Percentiles rank a stretch among this genome's conserved stretches.
Conservation (phyloP, 2,329 filamentous ascomycete genomes). For the Helotiales sp. region DNA sequence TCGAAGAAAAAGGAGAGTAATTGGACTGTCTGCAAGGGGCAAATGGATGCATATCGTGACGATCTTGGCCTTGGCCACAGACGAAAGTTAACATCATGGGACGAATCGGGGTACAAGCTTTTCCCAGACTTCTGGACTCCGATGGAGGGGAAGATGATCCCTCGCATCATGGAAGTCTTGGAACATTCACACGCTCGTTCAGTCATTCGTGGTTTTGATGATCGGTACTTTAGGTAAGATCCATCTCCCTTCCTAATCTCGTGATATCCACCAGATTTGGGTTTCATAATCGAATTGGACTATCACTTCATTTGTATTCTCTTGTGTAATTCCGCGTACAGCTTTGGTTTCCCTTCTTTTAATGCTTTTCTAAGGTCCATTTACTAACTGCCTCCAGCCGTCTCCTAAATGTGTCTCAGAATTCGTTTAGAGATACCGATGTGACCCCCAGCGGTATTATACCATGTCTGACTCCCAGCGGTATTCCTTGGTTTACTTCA, state of each 20-base stretch:
- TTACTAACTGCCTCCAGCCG: too few species aligned
- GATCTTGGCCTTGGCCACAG: not conserved
- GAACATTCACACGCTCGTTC: not conserved
- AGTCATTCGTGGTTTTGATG: not conserved
- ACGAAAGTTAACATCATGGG: not conserved
- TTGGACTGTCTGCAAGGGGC: not conserved
- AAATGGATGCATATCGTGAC: not conserved
- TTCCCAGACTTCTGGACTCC: not conserved
- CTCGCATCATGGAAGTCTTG: not conserved
- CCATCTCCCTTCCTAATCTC: too few species aligned
- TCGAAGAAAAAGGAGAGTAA: not conserved
- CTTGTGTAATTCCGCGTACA: too few species aligned
- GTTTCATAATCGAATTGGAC: too few species aligned
- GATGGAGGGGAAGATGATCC: not conserved
- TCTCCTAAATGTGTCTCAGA: slow-evolving; percentile 69
- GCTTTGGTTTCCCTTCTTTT: too few species aligned
- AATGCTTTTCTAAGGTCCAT: too few species aligned
- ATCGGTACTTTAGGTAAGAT: not conserved
- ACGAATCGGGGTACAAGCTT: not conserved
- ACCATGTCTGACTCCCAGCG: slow-evolving; percentile 68
- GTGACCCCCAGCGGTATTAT: slow-evolving; percentile 53
- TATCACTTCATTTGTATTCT: too few species aligned
- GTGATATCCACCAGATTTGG: too few species aligned
- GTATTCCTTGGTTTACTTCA: slow-evolving; percentile 60
- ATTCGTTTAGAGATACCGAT: slow-evolving; percentile 61